These are phyloP conservation scores for Tricholoma sp. DNA, from an alignment of 768 basidiomycete species.

Conservation along the genomic window DNA sequence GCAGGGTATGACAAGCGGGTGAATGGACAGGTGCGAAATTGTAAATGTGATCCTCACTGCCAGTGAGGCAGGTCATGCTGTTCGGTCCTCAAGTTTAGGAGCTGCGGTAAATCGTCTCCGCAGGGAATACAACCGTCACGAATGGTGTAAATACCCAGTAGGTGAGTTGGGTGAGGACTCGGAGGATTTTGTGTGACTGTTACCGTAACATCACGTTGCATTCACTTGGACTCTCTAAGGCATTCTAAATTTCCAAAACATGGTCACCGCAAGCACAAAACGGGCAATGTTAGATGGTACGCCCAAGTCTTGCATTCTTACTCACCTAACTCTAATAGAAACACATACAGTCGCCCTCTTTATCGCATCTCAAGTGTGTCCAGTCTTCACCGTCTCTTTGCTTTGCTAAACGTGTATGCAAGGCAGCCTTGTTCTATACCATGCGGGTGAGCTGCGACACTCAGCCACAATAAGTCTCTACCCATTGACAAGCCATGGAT, in stretches of 20 bases:
- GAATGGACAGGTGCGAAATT: no score
- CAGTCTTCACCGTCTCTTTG: slow-evolving; percentile 4
- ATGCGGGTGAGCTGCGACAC: slow-evolving; percentile 45
- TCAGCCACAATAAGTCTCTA: not conserved
- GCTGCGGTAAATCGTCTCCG: no score
- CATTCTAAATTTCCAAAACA: not conserved
- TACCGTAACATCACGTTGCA: no score
- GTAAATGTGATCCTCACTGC: no score
- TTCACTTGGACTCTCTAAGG: not conserved
- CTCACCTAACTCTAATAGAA: slow-evolving; percentile 5
- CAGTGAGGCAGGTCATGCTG: no score
- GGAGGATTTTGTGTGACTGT: no score
- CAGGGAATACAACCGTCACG: no score
- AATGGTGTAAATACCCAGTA: no score
- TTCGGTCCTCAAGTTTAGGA: no score
- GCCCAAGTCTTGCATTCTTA: not conserved
- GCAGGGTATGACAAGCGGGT: no score
- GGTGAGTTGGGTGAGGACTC: no score
- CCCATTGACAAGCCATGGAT: not conserved
- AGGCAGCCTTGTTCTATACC: slow-evolving; percentile 79
- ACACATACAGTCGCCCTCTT: slow-evolving; percentile 41
- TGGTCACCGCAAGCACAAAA: slow-evolving; percentile 14
- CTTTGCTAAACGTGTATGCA: slow-evolving; percentile 24
- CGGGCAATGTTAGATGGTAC: slow-evolving; percentile 18
- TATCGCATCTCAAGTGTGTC: slow-evolving; percentile 45